phyloP scores from a whole-genome alignment of 805 yeast species.

The Suhomyces sp. region DNA sequence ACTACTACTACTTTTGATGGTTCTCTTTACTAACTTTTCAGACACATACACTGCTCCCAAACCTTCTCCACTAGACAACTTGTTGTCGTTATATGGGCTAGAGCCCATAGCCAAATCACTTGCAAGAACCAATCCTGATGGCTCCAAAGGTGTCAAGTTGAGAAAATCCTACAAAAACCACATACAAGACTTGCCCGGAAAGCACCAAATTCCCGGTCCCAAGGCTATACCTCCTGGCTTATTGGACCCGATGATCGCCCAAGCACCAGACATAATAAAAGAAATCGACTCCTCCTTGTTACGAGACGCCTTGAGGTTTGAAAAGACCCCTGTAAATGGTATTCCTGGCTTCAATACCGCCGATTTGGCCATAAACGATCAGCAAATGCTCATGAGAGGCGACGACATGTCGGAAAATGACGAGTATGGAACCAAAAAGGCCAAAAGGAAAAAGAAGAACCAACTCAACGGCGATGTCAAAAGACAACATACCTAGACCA shows the following conservation, averaged over 20 bases:
- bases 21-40: conserved; percentile 12
- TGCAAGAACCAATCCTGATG: conserved; percentile 83
- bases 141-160: conserved; percentile 86
- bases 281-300: conserved; percentile 51
- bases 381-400: conserved; percentile 37
- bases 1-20: neutral
- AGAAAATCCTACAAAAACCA: conserved; percentile 95
- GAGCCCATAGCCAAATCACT: conserved; percentile 69
- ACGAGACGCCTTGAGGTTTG: conserved; percentile 52
- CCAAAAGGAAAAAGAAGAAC: conserved; percentile 40
- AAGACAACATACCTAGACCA: conserved; percentile 29
- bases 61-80: conserved; percentile 73
- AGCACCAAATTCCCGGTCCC: conserved; percentile 57
- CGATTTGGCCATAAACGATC: conserved; percentile 60
- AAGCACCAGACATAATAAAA: conserved; percentile 45
- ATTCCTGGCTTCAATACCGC: conserved; percentile 74
- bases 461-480: conserved; percentile 32
- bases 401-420: conserved; percentile 41
- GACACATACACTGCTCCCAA: conserved; percentile 41
- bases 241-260: conserved; percentile 36
- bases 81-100: conserved; percentile 66
- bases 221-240: conserved; percentile 35
- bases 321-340: conserved; percentile 63
- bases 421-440: conserved; percentile 30
- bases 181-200: conserved; percentile 80